phyloP scores from a whole-genome alignment of 495 filamentous ascomycete species.

The Podospora pseudoanserina region DNA sequence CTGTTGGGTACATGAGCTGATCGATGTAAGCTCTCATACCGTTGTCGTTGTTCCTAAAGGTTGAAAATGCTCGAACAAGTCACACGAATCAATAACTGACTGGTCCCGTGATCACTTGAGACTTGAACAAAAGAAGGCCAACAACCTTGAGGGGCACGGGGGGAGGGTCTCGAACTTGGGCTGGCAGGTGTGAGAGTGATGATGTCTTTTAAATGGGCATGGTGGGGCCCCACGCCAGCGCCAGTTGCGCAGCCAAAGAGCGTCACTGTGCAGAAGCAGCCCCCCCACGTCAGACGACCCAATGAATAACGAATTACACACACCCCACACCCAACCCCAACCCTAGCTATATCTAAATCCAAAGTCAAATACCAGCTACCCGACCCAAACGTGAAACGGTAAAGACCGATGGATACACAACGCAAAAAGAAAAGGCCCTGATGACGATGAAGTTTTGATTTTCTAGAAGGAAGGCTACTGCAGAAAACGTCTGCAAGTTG shows the following conservation, averaged over 20 bases:
- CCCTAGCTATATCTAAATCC: background rate
- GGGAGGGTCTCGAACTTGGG: slow-evolving; percentile 5
- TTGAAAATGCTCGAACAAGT: background rate
- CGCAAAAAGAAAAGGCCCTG: background rate
- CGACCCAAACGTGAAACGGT: background rate
- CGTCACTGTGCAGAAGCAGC: slow-evolving; percentile 14
- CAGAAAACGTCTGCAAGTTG: background rate
- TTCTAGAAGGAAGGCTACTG: background rate
- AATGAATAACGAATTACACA: background rate
- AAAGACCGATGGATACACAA: background rate
- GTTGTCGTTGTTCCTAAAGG: background rate
- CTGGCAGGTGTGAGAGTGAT: slow-evolving; percentile 8
- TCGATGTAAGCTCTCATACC: background rate
- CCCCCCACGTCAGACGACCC: slow-evolving; percentile 8
- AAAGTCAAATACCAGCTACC: background rate
- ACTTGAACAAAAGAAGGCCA: background rate
- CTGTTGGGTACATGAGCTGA: background rate
- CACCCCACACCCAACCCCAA: slow-evolving; percentile 12
- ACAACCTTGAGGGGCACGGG: slow-evolving; percentile 2
- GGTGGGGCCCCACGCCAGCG: slow-evolving; percentile 10
- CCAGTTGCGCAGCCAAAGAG: slow-evolving; percentile 6
- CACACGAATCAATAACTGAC: background rate
- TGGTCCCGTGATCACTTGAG: background rate
- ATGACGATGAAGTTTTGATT: background rate
- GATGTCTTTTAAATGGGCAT: slow-evolving; percentile 10